phyloP scores from a whole-genome alignment of 352 stramenopile species.

The Globisporangium barbulae region DNA sequence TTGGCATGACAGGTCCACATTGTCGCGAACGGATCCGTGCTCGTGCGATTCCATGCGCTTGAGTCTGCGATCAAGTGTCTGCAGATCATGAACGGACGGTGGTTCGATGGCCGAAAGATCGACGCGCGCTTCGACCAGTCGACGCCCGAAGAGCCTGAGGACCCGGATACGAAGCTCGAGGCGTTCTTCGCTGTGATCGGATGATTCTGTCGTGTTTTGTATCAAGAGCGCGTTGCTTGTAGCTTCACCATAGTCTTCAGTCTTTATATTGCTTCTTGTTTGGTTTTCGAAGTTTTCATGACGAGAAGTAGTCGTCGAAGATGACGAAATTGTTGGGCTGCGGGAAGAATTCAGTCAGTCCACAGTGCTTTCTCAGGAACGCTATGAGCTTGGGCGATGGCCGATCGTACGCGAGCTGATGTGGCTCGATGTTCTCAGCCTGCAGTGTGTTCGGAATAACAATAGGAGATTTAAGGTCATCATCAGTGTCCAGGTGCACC shows the following conservation, averaged over 20 bases:
- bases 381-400: slow-evolving; percentile 78
- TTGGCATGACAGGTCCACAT: slow-evolving; percentile 46
- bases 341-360: slow-evolving; percentile 37
- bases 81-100: slow-evolving; percentile 73
- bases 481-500: neutral
- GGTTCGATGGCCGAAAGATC: slow-evolving; percentile 75
- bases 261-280: slow-evolving; percentile 1
- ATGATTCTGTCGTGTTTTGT: slow-evolving; percentile 16
- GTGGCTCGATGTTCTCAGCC: slow-evolving; percentile 2
- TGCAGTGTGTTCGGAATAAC: neutral
- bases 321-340: slow-evolving; percentile 88
- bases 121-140: slow-evolving; percentile 55
- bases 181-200: slow-evolving; percentile 74
- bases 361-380: slow-evolving; percentile 73
- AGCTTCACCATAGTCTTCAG: neutral
- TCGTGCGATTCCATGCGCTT: slow-evolving; percentile 55
- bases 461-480: neutral
- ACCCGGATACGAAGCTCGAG: slow-evolving; percentile 70
- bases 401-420: slow-evolving; percentile 67
- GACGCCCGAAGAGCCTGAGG: slow-evolving; percentile 48
- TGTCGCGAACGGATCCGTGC: slow-evolving; percentile 50
- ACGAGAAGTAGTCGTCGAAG: slow-evolving; percentile 67
- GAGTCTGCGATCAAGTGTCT: slow-evolving; percentile 64
- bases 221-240: neutral
- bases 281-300: slow-evolving; percentile 3